Conservation (phyloP, 352 stramenopile species). For the Phytophthora europaea region DNA sequence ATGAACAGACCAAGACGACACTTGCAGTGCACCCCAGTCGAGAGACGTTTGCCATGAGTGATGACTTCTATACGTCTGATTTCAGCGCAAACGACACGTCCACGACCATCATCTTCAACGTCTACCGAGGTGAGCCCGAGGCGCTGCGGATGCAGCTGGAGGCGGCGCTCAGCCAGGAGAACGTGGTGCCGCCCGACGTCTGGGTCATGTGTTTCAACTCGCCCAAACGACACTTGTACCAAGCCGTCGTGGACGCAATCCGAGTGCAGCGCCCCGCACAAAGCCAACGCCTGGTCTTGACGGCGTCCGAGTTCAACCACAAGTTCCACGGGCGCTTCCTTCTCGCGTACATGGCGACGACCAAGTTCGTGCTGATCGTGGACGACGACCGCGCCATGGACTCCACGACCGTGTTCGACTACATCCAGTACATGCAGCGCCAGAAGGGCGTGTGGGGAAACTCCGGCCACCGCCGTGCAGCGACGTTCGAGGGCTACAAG, state of each 20-base stretch:
- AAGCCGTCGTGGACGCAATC: constrained; percentile 34
- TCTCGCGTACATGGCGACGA: constrained; percentile 55
- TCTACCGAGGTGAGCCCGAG: constrained; percentile 53
- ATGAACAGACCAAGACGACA: background rate
- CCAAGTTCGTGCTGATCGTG: constrained; percentile 53
- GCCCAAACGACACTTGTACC: constrained; percentile 34
- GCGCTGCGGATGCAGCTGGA: constrained; percentile 52
- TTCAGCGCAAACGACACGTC: constrained; percentile 5
- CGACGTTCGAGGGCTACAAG: background rate
- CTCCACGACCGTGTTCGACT: constrained; percentile 39
- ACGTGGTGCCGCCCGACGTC: constrained; percentile 36
- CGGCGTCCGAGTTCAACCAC: constrained; percentile 47
- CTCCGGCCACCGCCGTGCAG: background rate
- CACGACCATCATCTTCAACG: constrained; percentile 73
- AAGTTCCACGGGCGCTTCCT: constrained; percentile 57
- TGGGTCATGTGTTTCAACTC: constrained; percentile 69
- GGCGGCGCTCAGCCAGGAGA: constrained; percentile 35
- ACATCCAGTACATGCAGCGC: constrained; percentile 37
- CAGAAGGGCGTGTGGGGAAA: background rate
- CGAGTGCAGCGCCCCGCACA: constrained; percentile 13
- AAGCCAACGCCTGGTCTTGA: constrained; percentile 31
- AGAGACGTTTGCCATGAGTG: constrained; percentile 4
- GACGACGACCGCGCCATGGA: constrained; percentile 53
- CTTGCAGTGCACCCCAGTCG: background rate
- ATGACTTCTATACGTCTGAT: background rate